phyloP scores from a whole-genome alignment of 371 early-diverging fungal genomes.

The Mortierella sp. region DNA sequence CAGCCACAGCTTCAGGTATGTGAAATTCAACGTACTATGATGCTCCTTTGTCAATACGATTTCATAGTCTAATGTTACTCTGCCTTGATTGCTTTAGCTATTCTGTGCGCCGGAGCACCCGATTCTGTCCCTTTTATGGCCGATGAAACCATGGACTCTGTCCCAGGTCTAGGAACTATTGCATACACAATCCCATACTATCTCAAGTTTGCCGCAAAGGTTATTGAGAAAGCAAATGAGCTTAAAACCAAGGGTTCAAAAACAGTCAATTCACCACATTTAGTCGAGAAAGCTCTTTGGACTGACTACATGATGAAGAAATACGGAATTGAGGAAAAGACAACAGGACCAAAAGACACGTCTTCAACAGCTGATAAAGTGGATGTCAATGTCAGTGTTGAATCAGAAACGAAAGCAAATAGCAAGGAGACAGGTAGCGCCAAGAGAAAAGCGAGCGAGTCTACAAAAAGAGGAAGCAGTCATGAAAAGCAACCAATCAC shows the following conservation, averaged over 20 bases:
- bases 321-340: slow-evolving; percentile 18
- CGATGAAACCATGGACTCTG: slow-evolving; percentile 55
- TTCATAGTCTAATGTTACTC: background rate
- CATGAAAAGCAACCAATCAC: background rate
- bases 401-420: background rate
- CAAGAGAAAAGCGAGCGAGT: background rate
- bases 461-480: background rate
- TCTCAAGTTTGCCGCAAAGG: slow-evolving; percentile 46
- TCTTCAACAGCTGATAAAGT: background rate
- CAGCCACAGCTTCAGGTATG: slow-evolving; percentile 53
- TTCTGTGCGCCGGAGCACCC: slow-evolving; percentile 47
- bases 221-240: slow-evolving; percentile 42
- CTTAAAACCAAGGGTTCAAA: slow-evolving; percentile 27
- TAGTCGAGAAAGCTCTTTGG: slow-evolving; percentile 53
- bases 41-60: background rate
- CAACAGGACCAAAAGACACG: background rate
- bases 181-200: slow-evolving; percentile 50
- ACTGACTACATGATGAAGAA: slow-evolving; percentile 44
- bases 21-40: background rate
- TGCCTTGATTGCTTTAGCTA: slow-evolving; percentile 14
- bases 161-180: slow-evolving; percentile 53
- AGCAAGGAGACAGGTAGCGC: background rate
- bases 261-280: slow-evolving; percentile 30
- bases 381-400: background rate
- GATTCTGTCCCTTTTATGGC: slow-evolving; percentile 53